A percentile compares a stretch with the other conserved stretches of the same genome.
These are phyloP conservation scores for Boletus huronensis DNA, from an alignment of 768 basidiomycete genomes.

Conservation along the genomic window DNA sequence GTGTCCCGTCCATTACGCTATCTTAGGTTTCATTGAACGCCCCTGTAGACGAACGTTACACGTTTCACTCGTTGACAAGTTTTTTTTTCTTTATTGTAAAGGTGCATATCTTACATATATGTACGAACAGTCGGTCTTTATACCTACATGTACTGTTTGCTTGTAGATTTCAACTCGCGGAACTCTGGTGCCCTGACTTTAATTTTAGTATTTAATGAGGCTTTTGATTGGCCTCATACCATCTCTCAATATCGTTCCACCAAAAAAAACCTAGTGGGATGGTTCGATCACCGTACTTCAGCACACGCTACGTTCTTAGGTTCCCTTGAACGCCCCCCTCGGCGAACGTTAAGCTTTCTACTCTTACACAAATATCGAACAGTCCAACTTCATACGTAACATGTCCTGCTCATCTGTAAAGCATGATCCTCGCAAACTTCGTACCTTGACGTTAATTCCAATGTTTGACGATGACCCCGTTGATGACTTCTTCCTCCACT, in stretches of 20 bases:
- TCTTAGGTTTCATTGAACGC: not conserved
- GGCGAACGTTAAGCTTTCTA: not conserved
- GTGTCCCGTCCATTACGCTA: not conserved
- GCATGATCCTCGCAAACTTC: not conserved
- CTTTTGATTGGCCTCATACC: not conserved
- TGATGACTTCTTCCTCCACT: slow-evolving; percentile 54
- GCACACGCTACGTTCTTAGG: not conserved
- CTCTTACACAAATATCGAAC: not conserved
- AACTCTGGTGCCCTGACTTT: not conserved
- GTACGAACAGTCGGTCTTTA: slow-evolving; percentile 8
- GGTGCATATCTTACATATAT: slow-evolving; percentile 9
- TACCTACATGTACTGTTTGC: slow-evolving; percentile 10
- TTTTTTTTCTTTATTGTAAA: not conserved
- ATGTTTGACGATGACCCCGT: slow-evolving; percentile 54
- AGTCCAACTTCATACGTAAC: not conserved
- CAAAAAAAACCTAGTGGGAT: not conserved
- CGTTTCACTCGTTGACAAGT: slow-evolving; percentile 4
- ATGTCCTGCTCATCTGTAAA: no score
- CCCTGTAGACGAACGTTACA: not conserved
- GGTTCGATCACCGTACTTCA: not conserved
- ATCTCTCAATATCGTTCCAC: not conserved
- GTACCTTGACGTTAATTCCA: slow-evolving; percentile 38
- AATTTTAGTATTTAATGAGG: not conserved
- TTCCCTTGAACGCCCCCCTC: not conserved
- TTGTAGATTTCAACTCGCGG: slow-evolving; percentile 18